These are phyloP conservation scores for Penicillium canescens DNA, from an alignment of 495 filamentous ascomycete genomes.

Conservation along the genomic window DNA sequence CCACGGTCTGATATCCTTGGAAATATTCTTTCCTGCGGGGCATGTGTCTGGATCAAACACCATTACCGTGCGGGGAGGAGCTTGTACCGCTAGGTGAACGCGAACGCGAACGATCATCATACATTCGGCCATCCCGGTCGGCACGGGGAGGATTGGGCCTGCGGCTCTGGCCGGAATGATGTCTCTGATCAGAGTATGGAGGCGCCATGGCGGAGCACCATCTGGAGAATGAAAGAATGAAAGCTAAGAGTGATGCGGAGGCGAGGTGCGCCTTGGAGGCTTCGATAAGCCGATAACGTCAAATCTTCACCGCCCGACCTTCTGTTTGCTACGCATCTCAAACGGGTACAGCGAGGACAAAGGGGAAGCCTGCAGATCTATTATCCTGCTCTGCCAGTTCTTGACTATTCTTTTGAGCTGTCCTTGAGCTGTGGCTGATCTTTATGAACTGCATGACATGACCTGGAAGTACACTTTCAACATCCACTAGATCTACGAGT, in stretches of 20 bases:
- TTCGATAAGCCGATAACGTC: conserved; percentile 1
- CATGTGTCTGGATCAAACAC: conserved; percentile 8
- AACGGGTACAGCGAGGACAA: too few species aligned
- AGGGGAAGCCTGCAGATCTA: too few species aligned
- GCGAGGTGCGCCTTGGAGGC: neutral
- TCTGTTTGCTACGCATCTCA: neutral
- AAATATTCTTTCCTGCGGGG: conserved; percentile 4
- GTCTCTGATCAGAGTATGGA: conserved; percentile 32
- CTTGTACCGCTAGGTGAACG: conserved; percentile 47
- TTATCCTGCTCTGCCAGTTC: too few species aligned
- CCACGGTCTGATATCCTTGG: conserved; percentile 9
- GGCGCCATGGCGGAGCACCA: conserved; percentile 31
- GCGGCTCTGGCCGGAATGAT: conserved; percentile 22
- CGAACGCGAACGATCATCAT: conserved; percentile 50
- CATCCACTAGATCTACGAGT: too few species aligned
- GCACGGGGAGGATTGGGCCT: conserved; percentile 33
- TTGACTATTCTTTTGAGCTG: too few species aligned
- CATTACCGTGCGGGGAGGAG: conserved; percentile 45
- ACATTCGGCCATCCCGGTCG: conserved; percentile 48
- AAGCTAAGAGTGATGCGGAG: neutral
- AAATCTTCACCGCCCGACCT: conserved; percentile 1
- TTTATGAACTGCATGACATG: too few species aligned
- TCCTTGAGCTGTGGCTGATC: too few species aligned
- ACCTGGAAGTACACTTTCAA: too few species aligned
- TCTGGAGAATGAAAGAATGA: conserved; percentile 1